Evolutionary conservation across 192 early-diverging fungal species (phyloP).

Genomic region (Backusella luteola): DNA sequence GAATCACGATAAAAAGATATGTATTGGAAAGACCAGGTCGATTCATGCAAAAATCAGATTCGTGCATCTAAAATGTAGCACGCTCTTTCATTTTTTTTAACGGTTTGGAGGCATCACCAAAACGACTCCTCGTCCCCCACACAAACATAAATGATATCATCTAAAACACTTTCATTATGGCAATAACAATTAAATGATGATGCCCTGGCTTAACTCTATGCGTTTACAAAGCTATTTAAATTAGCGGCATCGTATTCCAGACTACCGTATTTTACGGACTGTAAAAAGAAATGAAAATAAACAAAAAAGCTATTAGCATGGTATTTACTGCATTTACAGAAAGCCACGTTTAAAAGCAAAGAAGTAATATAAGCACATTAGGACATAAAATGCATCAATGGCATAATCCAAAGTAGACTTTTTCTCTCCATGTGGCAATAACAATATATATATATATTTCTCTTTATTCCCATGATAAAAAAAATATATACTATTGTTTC

Average conservation of each 20-base stretch:
- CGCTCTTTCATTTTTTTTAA: background rate
- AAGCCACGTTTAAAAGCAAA: slow-evolving; percentile 1
- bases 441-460: background rate
- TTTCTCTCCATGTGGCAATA: background rate
- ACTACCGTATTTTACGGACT: background rate
- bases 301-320: background rate
- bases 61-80: background rate
- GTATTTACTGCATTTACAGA: background rate
- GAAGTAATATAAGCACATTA: background rate
- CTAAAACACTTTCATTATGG: background rate
- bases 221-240: background rate
- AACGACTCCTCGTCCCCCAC: background rate
- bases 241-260: background rate
- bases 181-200: background rate
- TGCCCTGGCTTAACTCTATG: background rate
- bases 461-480: background rate
- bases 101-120: background rate
- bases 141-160: background rate
- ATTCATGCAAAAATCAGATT: background rate
- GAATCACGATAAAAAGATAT: background rate
- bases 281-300: background rate
- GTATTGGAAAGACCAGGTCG: background rate
- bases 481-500: background rate
- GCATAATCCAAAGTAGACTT: background rate
- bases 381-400: background rate